phyloP scores from a whole-genome alignment of 768 basidiomycete genomes.

The Asterophora lycoperdoides region DNA sequence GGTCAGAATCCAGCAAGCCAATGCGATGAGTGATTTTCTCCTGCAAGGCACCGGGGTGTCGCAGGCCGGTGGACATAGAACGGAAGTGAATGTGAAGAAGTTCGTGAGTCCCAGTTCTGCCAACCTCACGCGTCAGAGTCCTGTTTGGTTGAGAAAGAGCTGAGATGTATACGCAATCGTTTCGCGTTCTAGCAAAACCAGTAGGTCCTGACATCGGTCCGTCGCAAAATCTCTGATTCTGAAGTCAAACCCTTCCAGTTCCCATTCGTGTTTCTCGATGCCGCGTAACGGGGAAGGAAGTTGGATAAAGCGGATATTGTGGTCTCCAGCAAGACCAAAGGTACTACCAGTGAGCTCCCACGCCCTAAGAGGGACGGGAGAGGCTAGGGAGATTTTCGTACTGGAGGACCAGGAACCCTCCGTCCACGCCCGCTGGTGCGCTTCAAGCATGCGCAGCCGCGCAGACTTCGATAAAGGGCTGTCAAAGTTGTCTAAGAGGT shows the following conservation, averaged over 20 bases:
- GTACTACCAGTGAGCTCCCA: slow-evolving; percentile 8
- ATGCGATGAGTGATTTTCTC: background rate
- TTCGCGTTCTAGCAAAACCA: slow-evolving; percentile 8
- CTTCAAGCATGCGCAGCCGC: slow-evolving; percentile 7
- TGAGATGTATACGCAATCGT: background rate
- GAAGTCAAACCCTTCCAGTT: slow-evolving; percentile 5
- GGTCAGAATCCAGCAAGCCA: background rate
- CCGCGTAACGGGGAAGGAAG: slow-evolving; percentile 9
- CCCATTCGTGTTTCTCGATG: slow-evolving; percentile 8
- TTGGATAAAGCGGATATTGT: slow-evolving; percentile 8
- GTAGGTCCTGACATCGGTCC: slow-evolving; percentile 9
- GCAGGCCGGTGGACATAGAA: slow-evolving; percentile 4
- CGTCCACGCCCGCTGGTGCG: slow-evolving; percentile 11
- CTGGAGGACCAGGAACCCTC: slow-evolving; percentile 5
- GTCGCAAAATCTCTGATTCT: slow-evolving; percentile 10
- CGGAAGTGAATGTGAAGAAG: slow-evolving; percentile 5
- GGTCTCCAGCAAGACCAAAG: slow-evolving; percentile 7
- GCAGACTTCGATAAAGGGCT: background rate
- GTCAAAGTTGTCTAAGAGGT: slow-evolving; percentile 8
- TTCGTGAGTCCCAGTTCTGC: background rate
- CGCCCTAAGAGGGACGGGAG: background rate
- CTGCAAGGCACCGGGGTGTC: slow-evolving; percentile 2
- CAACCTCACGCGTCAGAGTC: background rate
- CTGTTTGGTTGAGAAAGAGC: background rate
- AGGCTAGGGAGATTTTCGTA: background rate